A percentile compares a stretch with the other conserved stretches of the same genome.
Evolutionary conservation across 2,329 filamentous ascomycete species (phyloP).

Genomic region (Chaetomiaceae sp.): DNA sequence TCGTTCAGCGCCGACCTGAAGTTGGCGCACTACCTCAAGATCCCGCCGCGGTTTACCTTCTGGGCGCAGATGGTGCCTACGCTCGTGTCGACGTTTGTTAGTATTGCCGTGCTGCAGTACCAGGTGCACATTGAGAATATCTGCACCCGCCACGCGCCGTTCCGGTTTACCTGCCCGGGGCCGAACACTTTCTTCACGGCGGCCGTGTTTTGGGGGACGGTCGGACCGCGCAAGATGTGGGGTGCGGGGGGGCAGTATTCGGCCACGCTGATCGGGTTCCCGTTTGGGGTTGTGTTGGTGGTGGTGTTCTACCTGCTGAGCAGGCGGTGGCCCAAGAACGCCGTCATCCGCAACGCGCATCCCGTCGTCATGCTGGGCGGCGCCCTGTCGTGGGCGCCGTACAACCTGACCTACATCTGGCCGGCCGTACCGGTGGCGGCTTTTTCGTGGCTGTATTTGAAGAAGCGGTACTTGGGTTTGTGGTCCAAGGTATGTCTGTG

Average conservation of each 20-base stretch:
- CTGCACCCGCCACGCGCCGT: slow-evolving; percentile 45
- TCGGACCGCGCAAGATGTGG: slow-evolving; percentile 50
- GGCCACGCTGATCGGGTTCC: slow-evolving; percentile 45
- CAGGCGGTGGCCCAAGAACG: slow-evolving; percentile 31
- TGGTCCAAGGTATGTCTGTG: slow-evolving; percentile 28
- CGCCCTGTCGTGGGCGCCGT: slow-evolving; percentile 34
- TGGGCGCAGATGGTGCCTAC: slow-evolving; percentile 35
- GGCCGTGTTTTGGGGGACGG: slow-evolving; percentile 57
- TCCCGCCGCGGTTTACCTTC: slow-evolving; percentile 34
- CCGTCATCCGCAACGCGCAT: slow-evolving; percentile 36
- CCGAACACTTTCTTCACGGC: slow-evolving; percentile 57
- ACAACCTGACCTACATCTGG: slow-evolving; percentile 41
- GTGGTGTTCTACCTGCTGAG: slow-evolving; percentile 32
- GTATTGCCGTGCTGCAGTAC: slow-evolving; percentile 35
- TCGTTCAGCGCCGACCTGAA: slow-evolving; percentile 26
- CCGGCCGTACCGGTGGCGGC: slow-evolving; percentile 40
- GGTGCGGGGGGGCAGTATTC: slow-evolving; percentile 45
- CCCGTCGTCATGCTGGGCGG: slow-evolving; percentile 36
- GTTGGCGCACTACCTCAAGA: slow-evolving; percentile 32
- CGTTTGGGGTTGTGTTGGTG: slow-evolving; percentile 41
- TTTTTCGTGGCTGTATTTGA: slow-evolving; percentile 39
- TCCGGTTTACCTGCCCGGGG: slow-evolving; percentile 52
- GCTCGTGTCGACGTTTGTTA: slow-evolving; percentile 33
- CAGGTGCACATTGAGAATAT: slow-evolving; percentile 46
- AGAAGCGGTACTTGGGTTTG: slow-evolving; percentile 26